phyloP scores from a whole-genome alignment of 495 filamentous ascomycete species.

The Aspergillus sclerotiicarbonarius region DNA sequence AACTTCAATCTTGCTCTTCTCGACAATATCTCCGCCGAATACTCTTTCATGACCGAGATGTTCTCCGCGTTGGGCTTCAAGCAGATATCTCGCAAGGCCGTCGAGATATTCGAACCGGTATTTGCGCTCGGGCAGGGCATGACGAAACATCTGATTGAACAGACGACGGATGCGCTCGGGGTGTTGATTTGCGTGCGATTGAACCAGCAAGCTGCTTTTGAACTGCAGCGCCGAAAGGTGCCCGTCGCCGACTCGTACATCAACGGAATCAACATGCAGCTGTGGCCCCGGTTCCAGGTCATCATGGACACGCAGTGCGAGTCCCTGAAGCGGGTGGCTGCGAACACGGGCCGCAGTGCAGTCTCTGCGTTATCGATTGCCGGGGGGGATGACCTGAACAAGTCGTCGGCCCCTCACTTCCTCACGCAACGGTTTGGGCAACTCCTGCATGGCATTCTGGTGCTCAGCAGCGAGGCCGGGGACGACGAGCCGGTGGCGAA shows the following conservation, averaged over 20 bases:
- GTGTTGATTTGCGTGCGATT: slow-evolving; percentile 86
- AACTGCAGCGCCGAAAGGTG: slow-evolving; percentile 85
- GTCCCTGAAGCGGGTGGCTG: slow-evolving; percentile 63
- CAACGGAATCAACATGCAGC: slow-evolving; percentile 90
- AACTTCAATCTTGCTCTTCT: slow-evolving; percentile 92
- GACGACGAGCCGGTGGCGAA: slow-evolving; percentile 90
- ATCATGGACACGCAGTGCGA: slow-evolving; percentile 93
- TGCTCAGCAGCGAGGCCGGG: slow-evolving; percentile 78
- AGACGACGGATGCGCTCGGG: slow-evolving; percentile 79
- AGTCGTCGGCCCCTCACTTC: slow-evolving; percentile 84
- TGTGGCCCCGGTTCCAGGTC: slow-evolving; percentile 93
- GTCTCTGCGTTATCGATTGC: slow-evolving; percentile 55
- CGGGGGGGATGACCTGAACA: slow-evolving; percentile 55
- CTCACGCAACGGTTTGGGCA: slow-evolving; percentile 92
- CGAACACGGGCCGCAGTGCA: slow-evolving; percentile 51
- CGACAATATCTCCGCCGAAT: slow-evolving; percentile 93
- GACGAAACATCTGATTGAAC: slow-evolving; percentile 72
- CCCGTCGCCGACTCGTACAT: slow-evolving; percentile 88
- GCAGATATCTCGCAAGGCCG: slow-evolving; percentile 63
- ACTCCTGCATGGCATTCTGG: slow-evolving; percentile 78
- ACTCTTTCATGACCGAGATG: slow-evolving; percentile 87
- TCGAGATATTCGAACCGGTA: slow-evolving; percentile 78
- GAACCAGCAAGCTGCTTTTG: slow-evolving; percentile 90
- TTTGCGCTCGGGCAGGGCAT: slow-evolving; percentile 75
- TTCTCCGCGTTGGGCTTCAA: slow-evolving; percentile 66